Evolutionary conservation across 2,329 filamentous ascomycete genomes (phyloP), one percentile per base, ranked within the genome.

Genomic region (Fusarium sp.): DNA sequence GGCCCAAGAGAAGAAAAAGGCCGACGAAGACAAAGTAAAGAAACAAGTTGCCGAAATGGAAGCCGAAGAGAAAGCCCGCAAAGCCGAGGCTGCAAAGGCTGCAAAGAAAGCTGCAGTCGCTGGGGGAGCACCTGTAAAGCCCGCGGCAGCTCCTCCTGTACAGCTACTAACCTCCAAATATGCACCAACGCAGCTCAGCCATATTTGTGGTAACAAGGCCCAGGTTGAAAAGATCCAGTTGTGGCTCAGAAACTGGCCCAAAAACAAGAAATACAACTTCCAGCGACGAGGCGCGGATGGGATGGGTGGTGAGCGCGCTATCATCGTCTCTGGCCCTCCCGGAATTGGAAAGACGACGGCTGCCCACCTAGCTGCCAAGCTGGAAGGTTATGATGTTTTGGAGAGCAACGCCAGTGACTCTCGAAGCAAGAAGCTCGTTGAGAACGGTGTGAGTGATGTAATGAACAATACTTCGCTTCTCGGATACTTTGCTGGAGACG

Each of bases 301-400:
- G 3, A 91, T 91, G 78, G 95, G 95, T 34, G 87, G 87, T 0
- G 92, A 92, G 75, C 91, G 96, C 70, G 93, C 95, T n/a, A 91
- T 98, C 71, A 97, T 98, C 78, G 91, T 99, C 58, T 95, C 97
- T 72, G 96, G 96, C 0, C 95, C 96, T 18, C 96, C 96, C 30
- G 96, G 96, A 20, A 97, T 99, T 72, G 96, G 96, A 73, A 99
- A 99, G 82, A 99, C 96, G 4, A 99, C 96, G 32, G 94, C 97
- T 52, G 96, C 96, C 25, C 96, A 99, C 83, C 85, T 99, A 30
- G 93, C 97, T 18, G 95, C 96, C 1, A 97, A 94, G 76, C 83
- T 98, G 22, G 95, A 97, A 78, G 95, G 95, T 3, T 98, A 94
- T 77, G 96, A 99, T 79, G 88, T 98, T 45, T 85, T 99, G 15